Conservation (phyloP, 495 filamentous ascomycete species). For the Penicillium alfredii region DNA sequence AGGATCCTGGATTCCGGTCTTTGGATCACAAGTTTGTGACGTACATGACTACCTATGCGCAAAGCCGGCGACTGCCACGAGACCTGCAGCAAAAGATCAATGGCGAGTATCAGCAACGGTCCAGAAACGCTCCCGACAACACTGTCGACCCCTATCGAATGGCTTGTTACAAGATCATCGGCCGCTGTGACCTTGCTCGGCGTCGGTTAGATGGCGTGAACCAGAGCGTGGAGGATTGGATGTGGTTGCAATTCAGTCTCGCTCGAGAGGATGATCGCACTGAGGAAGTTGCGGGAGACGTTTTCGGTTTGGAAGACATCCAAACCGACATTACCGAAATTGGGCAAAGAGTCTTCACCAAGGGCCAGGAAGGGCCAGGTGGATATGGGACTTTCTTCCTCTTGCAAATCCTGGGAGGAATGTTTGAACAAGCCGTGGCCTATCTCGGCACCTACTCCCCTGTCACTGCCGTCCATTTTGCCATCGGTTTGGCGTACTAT, state of each 20-base stretch:
- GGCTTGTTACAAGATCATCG: constrained; percentile 96
- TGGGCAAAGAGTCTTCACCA: constrained; percentile 79
- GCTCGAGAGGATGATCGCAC: constrained; percentile 79
- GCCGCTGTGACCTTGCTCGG: constrained; percentile 80
- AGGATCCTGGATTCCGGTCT: constrained; percentile 74
- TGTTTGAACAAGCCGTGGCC: constrained; percentile 91
- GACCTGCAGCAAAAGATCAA: constrained; percentile 80
- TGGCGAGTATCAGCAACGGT: constrained; percentile 79
- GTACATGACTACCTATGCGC: constrained; percentile 81
- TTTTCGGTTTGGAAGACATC: constrained; percentile 81
- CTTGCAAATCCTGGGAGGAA: constrained; percentile 79
- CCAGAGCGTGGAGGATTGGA: constrained; percentile 85
- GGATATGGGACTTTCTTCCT: constrained; percentile 89
- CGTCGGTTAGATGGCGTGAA: constrained; percentile 75
- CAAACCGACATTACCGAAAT: constrained; percentile 81
- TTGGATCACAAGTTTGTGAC: constrained; percentile 84
- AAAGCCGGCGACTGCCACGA: constrained; percentile 60
- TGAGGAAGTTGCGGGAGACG: constrained; percentile 78
- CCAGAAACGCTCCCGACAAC: constrained; percentile 76
- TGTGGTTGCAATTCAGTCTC: constrained; percentile 93
- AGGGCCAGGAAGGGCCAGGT: constrained; percentile 62
- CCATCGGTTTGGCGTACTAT: constrained; percentile 84
- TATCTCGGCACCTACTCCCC: constrained; percentile 87
- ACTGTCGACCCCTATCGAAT: constrained; percentile 91
- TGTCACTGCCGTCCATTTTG: constrained; percentile 90